Percentiles rank a stretch among this genome's conserved stretches.
These are phyloP conservation scores for Trichoderma sp. DNA, from an alignment of 2,329 filamentous ascomycete genomes.

Conservation along the genomic window DNA sequence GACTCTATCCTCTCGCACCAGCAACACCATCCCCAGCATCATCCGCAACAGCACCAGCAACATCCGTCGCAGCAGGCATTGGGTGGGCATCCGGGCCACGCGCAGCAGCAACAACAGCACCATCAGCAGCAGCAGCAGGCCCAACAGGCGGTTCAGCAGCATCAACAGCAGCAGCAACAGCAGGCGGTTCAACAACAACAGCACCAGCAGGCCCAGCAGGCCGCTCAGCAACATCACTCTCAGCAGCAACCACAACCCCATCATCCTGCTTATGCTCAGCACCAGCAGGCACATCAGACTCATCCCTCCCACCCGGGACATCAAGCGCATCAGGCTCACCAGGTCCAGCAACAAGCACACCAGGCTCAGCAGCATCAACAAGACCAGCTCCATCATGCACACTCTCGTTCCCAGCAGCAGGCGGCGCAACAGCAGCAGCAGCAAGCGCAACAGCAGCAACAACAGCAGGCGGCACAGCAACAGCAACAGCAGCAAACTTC, in stretches of 20 bases:
- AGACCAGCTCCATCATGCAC: slow-evolving; percentile 35
- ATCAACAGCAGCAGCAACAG: slow-evolving; percentile 1
- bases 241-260: slow-evolving; percentile 35
- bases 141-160: slow-evolving; percentile 38
- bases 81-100: slow-evolving; percentile 38
- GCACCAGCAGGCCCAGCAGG: slow-evolving; percentile 35
- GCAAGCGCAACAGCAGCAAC: slow-evolving; percentile 32
- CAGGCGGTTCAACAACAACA: slow-evolving; percentile 30
- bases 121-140: slow-evolving; percentile 36
- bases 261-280: slow-evolving; percentile 29
- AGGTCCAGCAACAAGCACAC: slow-evolving; percentile 33
- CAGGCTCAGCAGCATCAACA: slow-evolving; percentile 39
- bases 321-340: slow-evolving; percentile 25
- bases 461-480: slow-evolving; percentile 36
- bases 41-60: slow-evolving; percentile 43
- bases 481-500: slow-evolving; percentile 28
- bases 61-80: slow-evolving; percentile 38
- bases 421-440: slow-evolving; percentile 34
- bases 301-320: slow-evolving; percentile 33
- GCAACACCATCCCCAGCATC: slow-evolving; percentile 40
- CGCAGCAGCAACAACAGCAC: slow-evolving; percentile 40
- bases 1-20: slow-evolving; percentile 51
- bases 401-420: slow-evolving; percentile 38
- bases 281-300: slow-evolving; percentile 35
- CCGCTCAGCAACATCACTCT: slow-evolving; percentile 36